Evolutionary conservation across 805 yeast genomes (phyloP), one percentile per base, ranked within the genome.

Genomic region (Kodamaea laetipori): DNA sequence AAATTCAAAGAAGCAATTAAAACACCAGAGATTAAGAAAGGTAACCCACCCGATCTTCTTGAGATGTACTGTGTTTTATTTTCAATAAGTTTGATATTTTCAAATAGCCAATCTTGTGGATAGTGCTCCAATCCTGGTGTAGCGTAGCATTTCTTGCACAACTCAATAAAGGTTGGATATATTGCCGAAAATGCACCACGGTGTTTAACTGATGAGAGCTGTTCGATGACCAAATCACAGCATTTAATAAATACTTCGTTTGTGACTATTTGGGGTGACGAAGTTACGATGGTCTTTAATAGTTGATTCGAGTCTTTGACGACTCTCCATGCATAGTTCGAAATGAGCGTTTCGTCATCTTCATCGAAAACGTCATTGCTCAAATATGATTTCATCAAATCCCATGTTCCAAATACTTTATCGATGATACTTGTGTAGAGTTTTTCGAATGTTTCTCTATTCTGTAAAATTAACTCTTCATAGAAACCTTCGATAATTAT

Each of bases 141-240:
- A 7, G 46, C 30, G 31, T 64, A 60, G 58, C 92, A 82, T n/a
- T 79, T 61, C 10, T 63, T 49, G 52, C 96, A 87, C 43, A 83
- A 76, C 5, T 81, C 73, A 10, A 81, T 73, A 53, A 86, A 88
- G 0, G 94, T 78, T 4, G 97, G 96, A 49, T 86, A 82, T 0
- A 90, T 84, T 0, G 97, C 82, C 7, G 95, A 83, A 49, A 92
- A 87, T 0, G 97, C 96, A 24, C 98, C 98, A 48, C 95, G 76
- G 54, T 94, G 98, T 35, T 90, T 78, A 15, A 90, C 83, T 0
- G 80, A 71, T 3, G 87, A 74, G 26, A 94, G 66, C 57, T 90
- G 95, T 8, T 68, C 75, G 45, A 85, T 71, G 2, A 88, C 60
- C 4, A 83, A 55, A 1, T 76, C 73, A 8, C 94, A 87, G 23